A percentile compares a stretch with the other conserved stretches of the same genome.
phyloP scores from a whole-genome alignment of 2,329 filamentous ascomycete genomes.

The Paracorniculantispora psalliotae region DNA sequence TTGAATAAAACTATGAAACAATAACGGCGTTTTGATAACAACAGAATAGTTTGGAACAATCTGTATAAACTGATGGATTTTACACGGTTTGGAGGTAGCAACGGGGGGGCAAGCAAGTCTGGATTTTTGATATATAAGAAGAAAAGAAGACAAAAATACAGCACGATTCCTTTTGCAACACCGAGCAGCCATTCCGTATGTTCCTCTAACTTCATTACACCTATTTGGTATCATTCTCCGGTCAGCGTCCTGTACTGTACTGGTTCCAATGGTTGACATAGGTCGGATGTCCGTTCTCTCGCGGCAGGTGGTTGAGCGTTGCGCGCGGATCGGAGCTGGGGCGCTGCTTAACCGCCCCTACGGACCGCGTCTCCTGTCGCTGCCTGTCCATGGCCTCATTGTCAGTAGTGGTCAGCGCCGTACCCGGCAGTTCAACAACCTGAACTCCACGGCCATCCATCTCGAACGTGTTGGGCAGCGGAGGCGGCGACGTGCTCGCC shows the following conservation, averaged over 20 bases:
- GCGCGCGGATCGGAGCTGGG: constrained; percentile 27
- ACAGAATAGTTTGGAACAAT: constrained; percentile 1
- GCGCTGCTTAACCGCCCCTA: constrained; percentile 6
- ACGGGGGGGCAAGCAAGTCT: neutral
- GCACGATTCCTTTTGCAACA: neutral
- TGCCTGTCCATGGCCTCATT: constrained; percentile 7
- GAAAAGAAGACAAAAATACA: constrained; percentile 5
- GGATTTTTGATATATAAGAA: neutral
- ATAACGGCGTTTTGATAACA: constrained; percentile 14
- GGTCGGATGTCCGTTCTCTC: constrained; percentile 24
- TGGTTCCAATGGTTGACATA: constrained; percentile 37
- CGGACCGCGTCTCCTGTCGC: neutral
- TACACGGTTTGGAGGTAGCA: neutral
- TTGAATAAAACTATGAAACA: constrained; percentile 20
- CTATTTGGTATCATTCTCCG: neutral
- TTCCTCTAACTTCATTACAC: neutral
- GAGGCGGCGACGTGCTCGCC: constrained; percentile 21
- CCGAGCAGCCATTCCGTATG: neutral
- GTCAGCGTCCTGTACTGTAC: constrained; percentile 25
- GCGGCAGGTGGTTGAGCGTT: constrained; percentile 29
- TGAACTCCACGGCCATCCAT: constrained; percentile 31
- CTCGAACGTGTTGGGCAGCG: constrained; percentile 28
- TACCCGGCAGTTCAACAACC: constrained; percentile 30
- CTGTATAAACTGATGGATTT: neutral
- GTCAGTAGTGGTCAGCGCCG: constrained; percentile 16